Evolutionary conservation across 2,329 filamentous ascomycete genomes (phyloP).

Genomic region (Curvularia verruculosa): DNA sequence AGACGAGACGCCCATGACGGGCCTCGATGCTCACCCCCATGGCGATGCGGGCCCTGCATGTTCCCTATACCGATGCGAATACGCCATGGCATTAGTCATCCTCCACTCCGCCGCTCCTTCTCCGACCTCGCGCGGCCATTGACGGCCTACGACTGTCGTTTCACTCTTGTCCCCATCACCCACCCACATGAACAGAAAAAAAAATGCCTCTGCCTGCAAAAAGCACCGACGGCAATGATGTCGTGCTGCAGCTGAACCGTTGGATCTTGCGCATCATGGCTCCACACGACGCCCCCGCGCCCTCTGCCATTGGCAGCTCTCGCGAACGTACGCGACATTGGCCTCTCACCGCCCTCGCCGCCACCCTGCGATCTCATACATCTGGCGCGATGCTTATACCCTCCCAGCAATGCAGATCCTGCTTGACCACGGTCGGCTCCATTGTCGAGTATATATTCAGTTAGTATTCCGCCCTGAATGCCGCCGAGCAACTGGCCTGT

Average conservation of each 20-base stretch:
- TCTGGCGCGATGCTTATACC: background rate
- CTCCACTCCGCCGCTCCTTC: conserved; percentile 10
- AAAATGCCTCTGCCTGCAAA: background rate
- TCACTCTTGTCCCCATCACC: background rate
- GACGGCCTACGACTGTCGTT: background rate
- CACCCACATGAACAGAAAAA: background rate
- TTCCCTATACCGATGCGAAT: conserved; percentile 1
- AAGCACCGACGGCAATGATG: conserved; percentile 10
- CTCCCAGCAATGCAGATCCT: conserved; percentile 3
- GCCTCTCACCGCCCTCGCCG: conserved; percentile 17
- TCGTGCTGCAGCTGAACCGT: conserved; percentile 18
- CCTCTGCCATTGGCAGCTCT: conserved; percentile 28
- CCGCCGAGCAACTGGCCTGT: background rate
- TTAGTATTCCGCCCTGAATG: background rate
- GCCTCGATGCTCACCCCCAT: conserved; percentile 6
- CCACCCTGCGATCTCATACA: conserved; percentile 12
- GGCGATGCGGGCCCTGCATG: conserved; percentile 14
- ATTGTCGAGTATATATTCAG: background rate
- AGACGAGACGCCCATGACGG: conserved; percentile 2
- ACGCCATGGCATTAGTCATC: conserved; percentile 14
- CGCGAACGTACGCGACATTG: conserved; percentile 13
- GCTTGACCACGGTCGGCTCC: background rate
- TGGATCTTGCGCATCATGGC: conserved; percentile 18
- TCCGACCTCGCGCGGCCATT: conserved; percentile 1
- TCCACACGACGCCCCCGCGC: conserved; percentile 18